Conservation (phyloP, 1,284 basidiomycete genomes). For the Puccinia hordei region DNA sequence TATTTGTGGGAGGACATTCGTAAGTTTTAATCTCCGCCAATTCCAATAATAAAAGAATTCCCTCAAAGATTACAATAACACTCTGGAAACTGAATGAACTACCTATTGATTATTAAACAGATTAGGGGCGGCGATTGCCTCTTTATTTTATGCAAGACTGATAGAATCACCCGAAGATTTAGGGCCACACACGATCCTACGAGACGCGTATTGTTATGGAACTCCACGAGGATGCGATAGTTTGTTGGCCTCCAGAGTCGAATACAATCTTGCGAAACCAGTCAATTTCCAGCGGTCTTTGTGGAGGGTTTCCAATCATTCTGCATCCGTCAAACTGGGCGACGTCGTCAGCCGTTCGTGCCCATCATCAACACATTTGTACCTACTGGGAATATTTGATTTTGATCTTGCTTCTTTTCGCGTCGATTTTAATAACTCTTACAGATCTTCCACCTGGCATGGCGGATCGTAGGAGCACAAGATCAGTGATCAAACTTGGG, state of each 20-base stretch:
- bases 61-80: no score
- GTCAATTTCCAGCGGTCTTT: slow-evolving; percentile 14
- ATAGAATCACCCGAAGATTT: slow-evolving; percentile 45
- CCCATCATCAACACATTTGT: neutral
- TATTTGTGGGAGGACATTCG: slow-evolving; percentile 41
- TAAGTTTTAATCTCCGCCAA: neutral
- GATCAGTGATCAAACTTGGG: slow-evolving; percentile 8
- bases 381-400: no score
- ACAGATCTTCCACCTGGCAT: slow-evolving; percentile 38
- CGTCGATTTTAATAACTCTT: neutral
- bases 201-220: slow-evolving; percentile 32
- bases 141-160: slow-evolving; percentile 31
- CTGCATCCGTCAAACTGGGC: slow-evolving; percentile 14
- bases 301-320: slow-evolving; percentile 18
- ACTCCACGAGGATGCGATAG: slow-evolving; percentile 41
- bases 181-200: slow-evolving; percentile 12
- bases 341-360: slow-evolving; percentile 29
- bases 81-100: neutral
- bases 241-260: slow-evolving; percentile 28
- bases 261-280: slow-evolving; percentile 31
- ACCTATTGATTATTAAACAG: neutral
- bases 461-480: neutral
- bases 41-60: neutral
- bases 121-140: slow-evolving; percentile 31
- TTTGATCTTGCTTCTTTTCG: neutral